Base-by-base conservation (phyloP, 768 basidiomycete genomes). In the Gymnopilus dilepis region DNA sequence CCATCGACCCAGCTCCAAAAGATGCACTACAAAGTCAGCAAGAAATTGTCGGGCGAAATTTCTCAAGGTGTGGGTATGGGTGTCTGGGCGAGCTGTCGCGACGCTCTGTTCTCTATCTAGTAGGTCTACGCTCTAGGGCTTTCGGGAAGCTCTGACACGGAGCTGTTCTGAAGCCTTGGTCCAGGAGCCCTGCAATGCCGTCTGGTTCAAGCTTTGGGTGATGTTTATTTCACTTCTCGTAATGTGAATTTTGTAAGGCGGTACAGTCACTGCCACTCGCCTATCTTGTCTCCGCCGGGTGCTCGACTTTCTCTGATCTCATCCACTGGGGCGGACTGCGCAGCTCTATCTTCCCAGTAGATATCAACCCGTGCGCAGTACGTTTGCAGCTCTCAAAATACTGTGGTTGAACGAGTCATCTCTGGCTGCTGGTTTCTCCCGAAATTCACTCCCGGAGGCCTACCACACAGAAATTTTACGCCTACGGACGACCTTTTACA, bases 241-340 rank as follows among this genome's bases (percentile, higher is more conserved):
- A 40, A 43, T 41, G 30, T 33, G 56, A 30, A 30, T 12, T 21
- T 40, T 28, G 13, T 28, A 43, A 31, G 41, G 42, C 55, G 30
- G 43, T 56, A 56, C 52, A 26, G 34, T 37, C 52, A 54, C 21
- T 34, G 52, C 52, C 52, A 54, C 52, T 54, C 52, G 52, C 34
- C 37, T 38, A 54, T 54, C 33, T 13, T 22, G 15, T 54, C 17
- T 40, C 37, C 37, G 15, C 52, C n/a, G n/a, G n/a, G n/a, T 40
- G 33, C 37, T 37, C 19, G 34, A 17, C 21, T 54, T 37, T 40
- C 26, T 26, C 19, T 38, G 34, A 54, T 38, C 52, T 54, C 34
- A 37, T 54, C 52, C 38, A 13, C 52, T 38, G 22, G 52, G 13
- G 24, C 17, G 31, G 51, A 34, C 34, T 54, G 55, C 55, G 55